A percentile compares a stretch with the other conserved stretches of the same genome.
Evolutionary conservation across 2,329 filamentous ascomycete genomes (phyloP).

Genomic region (Clonostachys solani): DNA sequence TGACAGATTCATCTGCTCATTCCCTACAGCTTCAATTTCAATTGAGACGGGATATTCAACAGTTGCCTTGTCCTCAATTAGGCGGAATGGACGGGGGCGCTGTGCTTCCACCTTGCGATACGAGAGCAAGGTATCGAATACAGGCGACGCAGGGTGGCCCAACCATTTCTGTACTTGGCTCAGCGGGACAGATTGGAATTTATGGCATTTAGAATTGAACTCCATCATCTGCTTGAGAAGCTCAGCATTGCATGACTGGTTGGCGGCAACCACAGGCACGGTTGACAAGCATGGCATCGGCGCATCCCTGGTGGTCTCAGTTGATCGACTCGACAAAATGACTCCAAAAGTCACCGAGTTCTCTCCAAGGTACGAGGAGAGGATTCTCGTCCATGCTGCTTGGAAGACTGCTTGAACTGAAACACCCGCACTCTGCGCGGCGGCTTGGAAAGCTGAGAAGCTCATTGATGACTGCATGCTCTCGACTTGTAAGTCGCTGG

Average conservation of each 20-base stretch:
- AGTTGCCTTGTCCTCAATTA: constrained; percentile 61
- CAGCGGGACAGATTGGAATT: constrained; percentile 69
- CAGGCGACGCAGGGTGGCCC: constrained; percentile 54
- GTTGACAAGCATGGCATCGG: constrained; percentile 81
- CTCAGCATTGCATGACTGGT: constrained; percentile 46
- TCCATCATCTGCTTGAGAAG: constrained; percentile 61
- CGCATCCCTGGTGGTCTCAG: constrained; percentile 51
- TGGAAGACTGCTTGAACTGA: constrained; percentile 74
- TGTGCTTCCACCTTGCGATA: constrained; percentile 60
- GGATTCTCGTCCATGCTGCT: constrained; percentile 71
- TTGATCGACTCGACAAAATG: constrained; percentile 71
- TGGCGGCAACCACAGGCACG: constrained; percentile 63
- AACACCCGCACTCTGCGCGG: constrained; percentile 54
- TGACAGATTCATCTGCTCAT: constrained; percentile 51
- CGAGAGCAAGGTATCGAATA: constrained; percentile 84
- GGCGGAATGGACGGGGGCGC: constrained; percentile 41
- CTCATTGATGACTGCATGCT: constrained; percentile 26
- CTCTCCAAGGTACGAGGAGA: constrained; percentile 77
- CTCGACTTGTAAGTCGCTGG: constrained; percentile 24
- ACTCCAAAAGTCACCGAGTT: constrained; percentile 70
- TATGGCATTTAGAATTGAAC: constrained; percentile 60
- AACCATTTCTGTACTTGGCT: constrained; percentile 69
- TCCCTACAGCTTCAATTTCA: constrained; percentile 60
- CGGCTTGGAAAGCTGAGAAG: constrained; percentile 43
- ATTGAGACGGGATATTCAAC: constrained; percentile 79